Evolutionary conservation across 2,329 filamentous ascomycete species (phyloP).

Genomic region (Karstenula rhodostoma): DNA sequence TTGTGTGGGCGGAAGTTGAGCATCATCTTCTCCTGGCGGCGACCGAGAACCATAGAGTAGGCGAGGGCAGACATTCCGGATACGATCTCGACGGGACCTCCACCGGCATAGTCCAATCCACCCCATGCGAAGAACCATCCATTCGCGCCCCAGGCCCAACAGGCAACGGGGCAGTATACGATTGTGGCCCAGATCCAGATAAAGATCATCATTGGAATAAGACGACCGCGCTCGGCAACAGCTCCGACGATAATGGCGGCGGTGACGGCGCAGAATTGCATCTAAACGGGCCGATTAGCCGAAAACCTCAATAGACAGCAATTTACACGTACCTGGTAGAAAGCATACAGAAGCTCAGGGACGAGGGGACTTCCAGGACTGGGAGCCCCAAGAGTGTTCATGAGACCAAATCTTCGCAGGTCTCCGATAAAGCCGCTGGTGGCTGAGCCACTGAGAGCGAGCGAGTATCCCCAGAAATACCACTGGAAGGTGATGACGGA

Average conservation of each 20-base stretch:
- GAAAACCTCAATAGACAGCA: not conserved
- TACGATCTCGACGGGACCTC: slow-evolving; percentile 95
- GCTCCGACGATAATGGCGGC: slow-evolving; percentile 90
- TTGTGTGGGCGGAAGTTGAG: slow-evolving; percentile 99
- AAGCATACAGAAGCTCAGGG: slow-evolving; percentile 88
- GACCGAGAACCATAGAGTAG: slow-evolving; percentile 94
- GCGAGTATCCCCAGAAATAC: slow-evolving; percentile 99
- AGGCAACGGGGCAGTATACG: slow-evolving; percentile 95
- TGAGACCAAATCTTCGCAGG: slow-evolving; percentile 86
- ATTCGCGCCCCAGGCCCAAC: slow-evolving; percentile 95
- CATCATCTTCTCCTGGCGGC: slow-evolving; percentile 99
- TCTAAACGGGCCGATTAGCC: slow-evolving; percentile 59
- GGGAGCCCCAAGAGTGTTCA: slow-evolving; percentile 82
- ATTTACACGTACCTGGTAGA: slow-evolving; percentile 77
- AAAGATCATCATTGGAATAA: slow-evolving; percentile 94
- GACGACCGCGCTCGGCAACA: slow-evolving; percentile 90
- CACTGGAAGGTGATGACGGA: slow-evolving; percentile 96
- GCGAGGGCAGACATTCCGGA: slow-evolving; percentile 93
- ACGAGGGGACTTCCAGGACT: slow-evolving; percentile 88
- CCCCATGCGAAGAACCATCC: slow-evolving; percentile 93
- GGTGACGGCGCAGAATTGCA: slow-evolving; percentile 97
- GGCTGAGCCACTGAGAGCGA: slow-evolving; percentile 84
- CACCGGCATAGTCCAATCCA: slow-evolving; percentile 94
- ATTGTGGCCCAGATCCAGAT: slow-evolving; percentile 95
- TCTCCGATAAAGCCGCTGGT: slow-evolving; percentile 93